These are phyloP conservation scores for Moesziomyces parantarcticus DNA, from an alignment of 1,284 basidiomycete genomes.

Conservation along the genomic window DNA sequence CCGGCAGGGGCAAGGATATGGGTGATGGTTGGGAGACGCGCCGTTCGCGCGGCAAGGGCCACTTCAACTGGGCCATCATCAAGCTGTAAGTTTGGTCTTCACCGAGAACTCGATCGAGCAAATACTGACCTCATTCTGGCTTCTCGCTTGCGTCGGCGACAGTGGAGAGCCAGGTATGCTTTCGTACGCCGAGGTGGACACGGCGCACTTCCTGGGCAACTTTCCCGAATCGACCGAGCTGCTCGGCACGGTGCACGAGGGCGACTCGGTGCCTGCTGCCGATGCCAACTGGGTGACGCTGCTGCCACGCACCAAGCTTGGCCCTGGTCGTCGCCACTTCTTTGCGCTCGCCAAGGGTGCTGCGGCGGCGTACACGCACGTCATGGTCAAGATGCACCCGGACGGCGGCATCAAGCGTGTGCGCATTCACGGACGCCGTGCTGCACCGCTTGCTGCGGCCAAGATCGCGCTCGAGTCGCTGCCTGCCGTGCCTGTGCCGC, in stretches of 20 bases:
- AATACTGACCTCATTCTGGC: background rate
- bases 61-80: constrained; percentile 91
- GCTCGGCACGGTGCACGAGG: constrained; percentile 74
- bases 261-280: constrained; percentile 34
- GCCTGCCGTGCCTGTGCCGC: constrained; percentile 49
- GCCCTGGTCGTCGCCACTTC: constrained; percentile 88
- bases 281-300: constrained; percentile 77
- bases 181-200: constrained; percentile 87
- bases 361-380: constrained; percentile 77
- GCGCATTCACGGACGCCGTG: constrained; percentile 79
- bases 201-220: constrained; percentile 94
- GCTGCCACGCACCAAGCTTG: constrained; percentile 81
- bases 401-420: constrained; percentile 96
- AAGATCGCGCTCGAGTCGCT: constrained; percentile 23
- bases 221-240: constrained; percentile 85
- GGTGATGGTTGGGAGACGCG: constrained; percentile 99
- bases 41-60: constrained; percentile 80
- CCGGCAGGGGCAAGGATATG: constrained; percentile 90
- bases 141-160: background rate
- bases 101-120: background rate
- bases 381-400: constrained; percentile 88
- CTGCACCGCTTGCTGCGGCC: constrained; percentile 47
- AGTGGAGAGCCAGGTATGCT: constrained; percentile 73
- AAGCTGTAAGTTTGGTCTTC: constrained; percentile 76
- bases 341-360: constrained; percentile 79